Conservation (phyloP, 805 yeast genomes). For the Suhomyces pyralidae region DNA sequence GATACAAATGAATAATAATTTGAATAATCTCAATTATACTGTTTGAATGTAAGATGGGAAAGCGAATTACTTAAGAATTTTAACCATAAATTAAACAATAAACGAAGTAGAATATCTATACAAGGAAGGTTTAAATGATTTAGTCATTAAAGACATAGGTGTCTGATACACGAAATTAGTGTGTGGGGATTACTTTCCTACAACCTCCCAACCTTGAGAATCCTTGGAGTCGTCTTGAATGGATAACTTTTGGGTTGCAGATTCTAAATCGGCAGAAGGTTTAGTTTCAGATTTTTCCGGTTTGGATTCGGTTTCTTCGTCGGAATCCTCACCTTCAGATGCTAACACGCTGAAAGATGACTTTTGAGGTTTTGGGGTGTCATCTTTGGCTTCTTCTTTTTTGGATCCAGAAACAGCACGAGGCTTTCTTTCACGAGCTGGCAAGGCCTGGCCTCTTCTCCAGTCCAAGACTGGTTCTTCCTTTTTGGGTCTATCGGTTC, state of each 20-base stretch:
- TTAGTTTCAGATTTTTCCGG: slow-evolving; percentile 7
- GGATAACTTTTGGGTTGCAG: slow-evolving; percentile 39
- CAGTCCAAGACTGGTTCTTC: slow-evolving; percentile 34
- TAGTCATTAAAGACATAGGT: not conserved
- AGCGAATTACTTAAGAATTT: not conserved
- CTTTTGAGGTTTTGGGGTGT: slow-evolving; percentile 38
- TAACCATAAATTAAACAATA: slow-evolving; percentile 7
- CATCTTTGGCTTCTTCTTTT: slow-evolving; percentile 19
- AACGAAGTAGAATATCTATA: slow-evolving; percentile 6
- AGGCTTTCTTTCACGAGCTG: slow-evolving; percentile 9
- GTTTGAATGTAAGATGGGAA: not conserved
- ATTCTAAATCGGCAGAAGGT: slow-evolving; percentile 22
- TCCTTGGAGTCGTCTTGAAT: slow-evolving; percentile 22
- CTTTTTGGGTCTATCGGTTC: slow-evolving; percentile 19
- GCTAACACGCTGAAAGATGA: slow-evolving; percentile 49
- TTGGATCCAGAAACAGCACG: slow-evolving; percentile 3
- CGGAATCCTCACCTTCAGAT: slow-evolving; percentile 50
- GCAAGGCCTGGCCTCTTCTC: slow-evolving; percentile 37
- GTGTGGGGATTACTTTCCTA: slow-evolving; percentile 30
- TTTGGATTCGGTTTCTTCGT: slow-evolving; percentile 32
- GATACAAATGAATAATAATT: not conserved
- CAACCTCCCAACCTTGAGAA: slow-evolving; percentile 46
- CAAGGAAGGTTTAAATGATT: not conserved
- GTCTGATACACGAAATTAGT: not conserved
- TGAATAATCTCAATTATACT: too few relatives aligned